Conservation (phyloP, 257 asterid species). For the Rubia yunnanensis region DNA sequence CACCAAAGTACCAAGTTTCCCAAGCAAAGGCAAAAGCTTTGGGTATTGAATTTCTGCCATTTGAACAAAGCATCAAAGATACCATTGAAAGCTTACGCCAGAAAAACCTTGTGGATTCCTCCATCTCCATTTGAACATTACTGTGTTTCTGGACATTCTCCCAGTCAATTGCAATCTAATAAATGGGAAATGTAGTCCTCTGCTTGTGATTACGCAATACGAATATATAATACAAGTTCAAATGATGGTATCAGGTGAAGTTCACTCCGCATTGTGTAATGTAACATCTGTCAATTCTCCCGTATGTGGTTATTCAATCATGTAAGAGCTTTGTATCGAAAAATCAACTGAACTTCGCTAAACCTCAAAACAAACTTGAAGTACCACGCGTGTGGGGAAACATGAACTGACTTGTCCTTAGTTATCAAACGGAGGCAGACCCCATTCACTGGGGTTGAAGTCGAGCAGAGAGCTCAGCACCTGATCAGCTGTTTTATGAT, state of each 20-base stretch:
- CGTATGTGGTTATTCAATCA: background rate
- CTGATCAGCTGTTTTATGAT: constrained; percentile 57
- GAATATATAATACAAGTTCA: background rate
- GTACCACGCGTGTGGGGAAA: background rate
- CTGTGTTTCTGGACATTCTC: background rate
- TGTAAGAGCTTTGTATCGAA: background rate
- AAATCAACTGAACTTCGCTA: background rate
- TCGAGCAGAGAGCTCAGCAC: constrained; percentile 68
- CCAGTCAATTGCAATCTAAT: too few relatives aligned
- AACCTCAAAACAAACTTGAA: background rate
- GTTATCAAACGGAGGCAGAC: constrained; percentile 54
- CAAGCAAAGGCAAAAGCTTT: constrained; percentile 48
- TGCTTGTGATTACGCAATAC: background rate
- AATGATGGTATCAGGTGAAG: background rate
- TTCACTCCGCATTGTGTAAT: background rate
- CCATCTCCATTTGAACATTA: background rate
- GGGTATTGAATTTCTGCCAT: constrained; percentile 51
- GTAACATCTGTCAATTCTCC: background rate
- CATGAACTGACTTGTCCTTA: constrained; percentile 22
- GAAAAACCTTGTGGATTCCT: constrained; percentile 33
- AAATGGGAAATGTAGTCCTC: background rate
- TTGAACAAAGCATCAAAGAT: constrained; percentile 52
- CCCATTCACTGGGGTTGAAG: constrained; percentile 75
- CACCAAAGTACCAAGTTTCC: constrained; percentile 53
- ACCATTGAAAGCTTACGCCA: constrained; percentile 66